Evolutionary conservation across 1,139 yeast genomes (phyloP), one percentile per base, ranked within the genome.

Genomic region (Hansenula sp.): DNA sequence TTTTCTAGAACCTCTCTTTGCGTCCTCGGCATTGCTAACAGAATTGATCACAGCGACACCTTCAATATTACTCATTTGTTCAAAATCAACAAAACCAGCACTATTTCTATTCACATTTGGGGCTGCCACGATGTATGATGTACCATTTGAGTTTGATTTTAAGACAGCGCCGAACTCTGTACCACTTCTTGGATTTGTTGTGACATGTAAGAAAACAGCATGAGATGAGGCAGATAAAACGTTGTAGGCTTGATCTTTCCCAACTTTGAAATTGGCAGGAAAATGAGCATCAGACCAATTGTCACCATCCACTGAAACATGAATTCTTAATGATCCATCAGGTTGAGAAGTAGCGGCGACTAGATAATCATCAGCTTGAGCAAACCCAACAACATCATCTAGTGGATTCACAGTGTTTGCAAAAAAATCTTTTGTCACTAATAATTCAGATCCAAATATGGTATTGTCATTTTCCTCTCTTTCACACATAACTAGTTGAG

Each of bases 141-240:
- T 90, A 49, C 99, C 99, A 57, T 90, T 89, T n/a, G 89, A 87
- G 62, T 93, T 91, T 1, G 96, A 88, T 59, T 93, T 93, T 57
- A 93, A 70, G n/a, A 94, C 68, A 1, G 90, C 73, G n/a, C 99
- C 99, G 63, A 65, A 83, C 56, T 89, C 94, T n/a, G 67, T 61
- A n/a, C 75, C 79, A 0, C 59, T 45, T 13, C 70, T 72, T 24
- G 68, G 60, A 51, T 72, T 72, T 0, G 91, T 83, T 1, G 96
- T 86, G 8, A 90, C 86, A 62, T 90, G 97, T 67, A 93, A 62
- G 64, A 91, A 85, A 5, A 93, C 72, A 2, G 96, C 78, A 29
- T 83, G 79, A 0, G 91, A 76, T 34, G 76, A 74, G 0, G 94
- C 80, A 41, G 89, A 93, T 41, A 93, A 70, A 19, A 93, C 76